Evolutionary conservation across 164 flowering plant genomes (phyloP).

Genomic region (Stephania japonica): DNA sequence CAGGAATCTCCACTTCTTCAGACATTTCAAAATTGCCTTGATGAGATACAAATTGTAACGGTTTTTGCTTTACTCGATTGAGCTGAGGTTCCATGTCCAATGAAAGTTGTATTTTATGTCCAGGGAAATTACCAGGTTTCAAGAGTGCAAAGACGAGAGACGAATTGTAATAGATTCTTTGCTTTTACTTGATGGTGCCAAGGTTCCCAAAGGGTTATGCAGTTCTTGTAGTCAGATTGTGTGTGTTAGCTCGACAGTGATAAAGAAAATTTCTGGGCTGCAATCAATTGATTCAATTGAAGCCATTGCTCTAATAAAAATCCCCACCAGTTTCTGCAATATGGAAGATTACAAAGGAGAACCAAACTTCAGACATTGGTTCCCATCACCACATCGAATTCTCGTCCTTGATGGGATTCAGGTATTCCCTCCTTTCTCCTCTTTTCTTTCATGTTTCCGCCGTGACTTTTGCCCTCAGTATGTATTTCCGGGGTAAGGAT

Average conservation of each 20-base stretch:
- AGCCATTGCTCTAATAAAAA: slow-evolving; percentile 65
- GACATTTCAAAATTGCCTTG: not conserved
- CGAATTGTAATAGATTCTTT: slow-evolving; percentile 43
- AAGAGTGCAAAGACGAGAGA: slow-evolving; percentile 29
- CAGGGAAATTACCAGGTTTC: slow-evolving; percentile 69
- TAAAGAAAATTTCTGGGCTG: slow-evolving; percentile 76
- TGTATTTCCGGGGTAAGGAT: too few relatives aligned
- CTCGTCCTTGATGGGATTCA: slow-evolving; percentile 91
- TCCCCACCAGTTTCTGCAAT: slow-evolving; percentile 50
- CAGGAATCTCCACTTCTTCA: too few relatives aligned
- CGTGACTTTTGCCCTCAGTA: too few relatives aligned
- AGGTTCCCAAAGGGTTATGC: slow-evolving; percentile 46
- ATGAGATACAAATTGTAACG: not conserved
- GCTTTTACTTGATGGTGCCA: slow-evolving; percentile 52
- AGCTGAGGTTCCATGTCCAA: not conserved
- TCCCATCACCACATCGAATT: slow-evolving; percentile 54
- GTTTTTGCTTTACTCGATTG: too few relatives aligned
- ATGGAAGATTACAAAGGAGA: slow-evolving; percentile 27
- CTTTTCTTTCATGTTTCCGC: too few relatives aligned
- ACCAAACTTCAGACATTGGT: slow-evolving; percentile 38
- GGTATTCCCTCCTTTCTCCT: slow-evolving; percentile 30
- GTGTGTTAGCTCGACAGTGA: slow-evolving; percentile 56
- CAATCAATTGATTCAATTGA: slow-evolving; percentile 70
- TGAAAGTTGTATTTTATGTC: not conserved
- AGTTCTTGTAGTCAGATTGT: slow-evolving; percentile 33